Evolutionary conservation across 2,329 filamentous ascomycete genomes (phyloP).

Genomic region (Cryphonectria naterciae): DNA sequence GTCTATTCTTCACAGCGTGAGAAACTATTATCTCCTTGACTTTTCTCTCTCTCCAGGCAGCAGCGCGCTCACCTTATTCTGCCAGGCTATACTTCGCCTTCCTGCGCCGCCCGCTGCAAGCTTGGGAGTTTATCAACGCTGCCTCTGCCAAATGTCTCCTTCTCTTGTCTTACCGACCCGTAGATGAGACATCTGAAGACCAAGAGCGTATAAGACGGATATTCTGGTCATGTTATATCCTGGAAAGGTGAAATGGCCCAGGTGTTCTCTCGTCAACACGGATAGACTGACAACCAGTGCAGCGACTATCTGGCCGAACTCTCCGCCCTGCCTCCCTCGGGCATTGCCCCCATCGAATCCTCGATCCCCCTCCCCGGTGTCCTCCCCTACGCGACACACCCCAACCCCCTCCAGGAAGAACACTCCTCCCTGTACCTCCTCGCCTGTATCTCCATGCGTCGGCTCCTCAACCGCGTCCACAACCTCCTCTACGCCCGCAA

Average conservation of each 20-base stretch:
- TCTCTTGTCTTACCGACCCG: constrained; percentile 48
- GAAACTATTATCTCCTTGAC: not conserved
- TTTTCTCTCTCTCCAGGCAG: not conserved
- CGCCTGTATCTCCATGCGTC: constrained; percentile 56
- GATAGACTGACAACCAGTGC: not conserved
- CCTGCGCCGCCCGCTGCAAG: constrained; percentile 53
- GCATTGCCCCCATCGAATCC: constrained; percentile 56
- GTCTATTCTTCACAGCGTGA: constrained; percentile 51
- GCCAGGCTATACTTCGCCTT: constrained; percentile 51
- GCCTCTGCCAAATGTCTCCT: constrained; percentile 55
- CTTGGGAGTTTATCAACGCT: constrained; percentile 55
- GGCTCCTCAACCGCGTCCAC: constrained; percentile 52
- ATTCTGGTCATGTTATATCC: constrained; percentile 60
- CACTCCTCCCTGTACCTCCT: constrained; percentile 57
- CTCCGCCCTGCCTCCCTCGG: constrained; percentile 53
- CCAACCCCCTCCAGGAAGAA: constrained; percentile 44
- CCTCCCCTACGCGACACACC: constrained; percentile 48
- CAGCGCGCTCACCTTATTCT: not conserved
- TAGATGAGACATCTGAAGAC: constrained; percentile 43
- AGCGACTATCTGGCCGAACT: constrained; percentile 59
- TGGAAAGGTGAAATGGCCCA: constrained; percentile 43
- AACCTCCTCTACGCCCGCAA: constrained; percentile 54
- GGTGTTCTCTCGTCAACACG: not conserved
- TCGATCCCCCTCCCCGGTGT: constrained; percentile 51
- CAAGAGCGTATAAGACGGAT: constrained; percentile 54